Conservation (phyloP, 208 protist genomes). For the Acanthamoeba sp. region DNA sequence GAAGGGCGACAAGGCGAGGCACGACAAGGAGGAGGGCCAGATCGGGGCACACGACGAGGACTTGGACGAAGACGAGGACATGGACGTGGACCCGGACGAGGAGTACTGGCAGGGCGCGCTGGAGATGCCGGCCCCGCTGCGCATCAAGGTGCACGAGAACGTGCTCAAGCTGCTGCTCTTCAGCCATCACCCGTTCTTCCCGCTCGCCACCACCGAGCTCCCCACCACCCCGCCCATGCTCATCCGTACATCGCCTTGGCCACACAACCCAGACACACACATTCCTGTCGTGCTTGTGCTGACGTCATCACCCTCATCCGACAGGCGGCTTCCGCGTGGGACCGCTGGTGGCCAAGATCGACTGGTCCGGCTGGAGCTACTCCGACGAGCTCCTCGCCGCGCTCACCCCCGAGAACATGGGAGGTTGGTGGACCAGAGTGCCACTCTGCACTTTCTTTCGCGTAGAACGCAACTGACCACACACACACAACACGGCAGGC, state of each 20-base stretch:
- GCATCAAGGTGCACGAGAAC: constrained; percentile 9
- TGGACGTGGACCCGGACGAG: not conserved
- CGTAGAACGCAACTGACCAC: too few relatives aligned
- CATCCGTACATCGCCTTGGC: not conserved
- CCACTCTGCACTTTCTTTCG: not conserved
- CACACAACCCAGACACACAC: too few relatives aligned
- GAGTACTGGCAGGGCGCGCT: not conserved
- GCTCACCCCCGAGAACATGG: constrained; percentile 4
- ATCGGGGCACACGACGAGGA: not conserved
- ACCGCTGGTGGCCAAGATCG: constrained; percentile 1
- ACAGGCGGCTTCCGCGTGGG: not conserved
- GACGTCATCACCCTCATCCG: not conserved
- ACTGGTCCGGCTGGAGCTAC: constrained; percentile 7
- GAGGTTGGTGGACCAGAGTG: not conserved
- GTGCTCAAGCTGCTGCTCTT: constrained; percentile 17
- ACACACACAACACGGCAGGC: too few relatives aligned
- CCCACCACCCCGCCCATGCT: constrained; percentile 11
- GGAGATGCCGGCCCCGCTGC: constrained; percentile 4
- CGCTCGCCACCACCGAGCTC: constrained; percentile 6
- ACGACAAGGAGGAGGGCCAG: not conserved
- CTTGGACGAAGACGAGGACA: not conserved
- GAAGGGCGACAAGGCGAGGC: not conserved
- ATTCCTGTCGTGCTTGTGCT: not conserved
- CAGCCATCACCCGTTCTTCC: constrained; percentile 26
- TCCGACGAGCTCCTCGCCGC: not conserved